Percentiles rank a stretch among this genome's conserved stretches.
Evolutionary conservation across 208 protist species (phyloP).

Genomic region (Wallacemonas sp.): DNA sequence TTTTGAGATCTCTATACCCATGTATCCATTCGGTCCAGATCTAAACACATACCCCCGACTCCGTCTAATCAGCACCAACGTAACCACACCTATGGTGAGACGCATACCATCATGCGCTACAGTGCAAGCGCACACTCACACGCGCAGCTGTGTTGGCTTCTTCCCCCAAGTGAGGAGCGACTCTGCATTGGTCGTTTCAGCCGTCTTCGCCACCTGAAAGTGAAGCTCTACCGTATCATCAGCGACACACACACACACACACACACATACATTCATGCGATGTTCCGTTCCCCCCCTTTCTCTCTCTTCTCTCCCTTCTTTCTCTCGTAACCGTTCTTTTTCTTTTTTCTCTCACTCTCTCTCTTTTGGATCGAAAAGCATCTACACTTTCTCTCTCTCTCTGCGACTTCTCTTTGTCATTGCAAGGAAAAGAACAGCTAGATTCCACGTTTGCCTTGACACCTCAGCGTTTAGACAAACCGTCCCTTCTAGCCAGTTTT

Average conservation of each 20-base stretch:
- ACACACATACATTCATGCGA: too few relatives aligned
- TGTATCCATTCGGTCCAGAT: too few relatives aligned
- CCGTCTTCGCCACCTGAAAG: too few relatives aligned
- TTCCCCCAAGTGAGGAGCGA: too few relatives aligned
- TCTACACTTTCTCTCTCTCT: conserved; percentile 2
- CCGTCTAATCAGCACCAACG: too few relatives aligned
- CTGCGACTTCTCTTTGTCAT: conserved; percentile 6
- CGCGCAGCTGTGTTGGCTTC: not conserved
- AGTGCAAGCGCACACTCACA: not conserved
- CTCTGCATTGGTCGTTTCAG: too few relatives aligned
- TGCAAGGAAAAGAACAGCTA: conserved; percentile 16
- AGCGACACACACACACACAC: too few relatives aligned
- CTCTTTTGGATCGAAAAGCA: not conserved
- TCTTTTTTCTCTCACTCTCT: conserved; percentile 24
- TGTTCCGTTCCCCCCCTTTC: too few relatives aligned
- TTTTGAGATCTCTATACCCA: too few relatives aligned
- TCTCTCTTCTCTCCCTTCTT: not conserved
- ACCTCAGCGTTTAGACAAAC: not conserved
- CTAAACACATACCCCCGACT: too few relatives aligned
- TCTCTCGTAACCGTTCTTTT: not conserved
- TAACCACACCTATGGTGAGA: too few relatives aligned
- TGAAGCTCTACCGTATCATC: too few relatives aligned
- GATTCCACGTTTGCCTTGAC: not conserved
- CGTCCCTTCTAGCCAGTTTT: not conserved
- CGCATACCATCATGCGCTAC: not conserved